phyloP scores from a whole-genome alignment of 2,329 filamentous ascomycete genomes.

The Penicillium hesseltinei region DNA sequence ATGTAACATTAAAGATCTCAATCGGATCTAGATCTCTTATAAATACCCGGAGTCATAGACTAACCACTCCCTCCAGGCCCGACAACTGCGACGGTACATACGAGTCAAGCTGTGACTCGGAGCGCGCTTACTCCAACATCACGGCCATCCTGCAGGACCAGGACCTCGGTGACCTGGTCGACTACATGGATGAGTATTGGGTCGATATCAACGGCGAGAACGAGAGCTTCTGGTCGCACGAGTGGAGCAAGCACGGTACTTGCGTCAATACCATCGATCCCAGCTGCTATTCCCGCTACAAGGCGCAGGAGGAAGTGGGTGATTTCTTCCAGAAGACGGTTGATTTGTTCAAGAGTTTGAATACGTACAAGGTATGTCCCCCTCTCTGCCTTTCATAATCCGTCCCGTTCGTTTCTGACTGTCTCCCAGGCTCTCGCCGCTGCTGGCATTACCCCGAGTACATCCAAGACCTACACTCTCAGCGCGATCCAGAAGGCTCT shows the following conservation, averaged over 20 bases:
- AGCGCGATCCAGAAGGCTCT: conserved; percentile 53
- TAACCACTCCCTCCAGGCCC: conserved; percentile 34
- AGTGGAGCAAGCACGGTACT: conserved; percentile 69
- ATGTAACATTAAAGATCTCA: conserved; percentile 13
- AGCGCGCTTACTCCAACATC: conserved; percentile 58
- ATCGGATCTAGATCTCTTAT: neutral
- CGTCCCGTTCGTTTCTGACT: neutral
- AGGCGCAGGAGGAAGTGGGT: conserved; percentile 56
- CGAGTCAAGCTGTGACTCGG: conserved; percentile 55
- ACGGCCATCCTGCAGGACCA: conserved; percentile 53
- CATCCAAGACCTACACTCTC: conserved; percentile 52
- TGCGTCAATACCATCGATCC: conserved; percentile 69
- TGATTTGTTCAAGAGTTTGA: conserved; percentile 55
- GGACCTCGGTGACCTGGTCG: conserved; percentile 51
- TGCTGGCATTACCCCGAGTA: conserved; percentile 55
- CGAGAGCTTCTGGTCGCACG: conserved; percentile 65
- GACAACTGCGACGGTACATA: conserved; percentile 59
- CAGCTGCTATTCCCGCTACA: conserved; percentile 60
- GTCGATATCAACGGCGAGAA: conserved; percentile 55
- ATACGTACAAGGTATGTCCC: conserved; percentile 50
- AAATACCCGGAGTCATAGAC: neutral
- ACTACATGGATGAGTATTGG: conserved; percentile 62
- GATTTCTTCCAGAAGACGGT: conserved; percentile 58
- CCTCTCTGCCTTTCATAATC: neutral
- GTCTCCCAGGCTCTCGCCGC: conserved; percentile 47